These are phyloP conservation scores for Lactarius psammicola DNA, from an alignment of 768 basidiomycete species.

Conservation along the genomic window DNA sequence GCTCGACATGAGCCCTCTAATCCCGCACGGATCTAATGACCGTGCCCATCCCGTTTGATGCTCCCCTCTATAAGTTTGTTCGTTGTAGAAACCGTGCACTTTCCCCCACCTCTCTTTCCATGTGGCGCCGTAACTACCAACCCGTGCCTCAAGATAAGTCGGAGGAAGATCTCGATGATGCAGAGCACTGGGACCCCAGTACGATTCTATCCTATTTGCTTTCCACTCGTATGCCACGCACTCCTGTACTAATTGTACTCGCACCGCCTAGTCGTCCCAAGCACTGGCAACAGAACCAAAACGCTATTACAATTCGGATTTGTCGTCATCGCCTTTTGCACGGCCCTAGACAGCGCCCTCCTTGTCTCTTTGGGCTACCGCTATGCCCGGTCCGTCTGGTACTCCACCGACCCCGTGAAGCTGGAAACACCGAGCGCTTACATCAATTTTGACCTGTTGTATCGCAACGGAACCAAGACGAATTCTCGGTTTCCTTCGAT, in stretches of 20 bases:
- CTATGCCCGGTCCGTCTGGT: not conserved
- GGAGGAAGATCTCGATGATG: too few relatives aligned
- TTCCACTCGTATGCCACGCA: not conserved
- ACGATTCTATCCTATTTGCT: not conserved
- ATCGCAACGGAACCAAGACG: constrained; percentile 19
- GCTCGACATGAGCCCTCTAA: too few relatives aligned
- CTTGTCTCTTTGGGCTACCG: constrained; percentile 15
- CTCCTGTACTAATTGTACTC: not conserved
- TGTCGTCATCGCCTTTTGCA: constrained; percentile 6
- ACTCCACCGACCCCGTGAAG: not conserved
- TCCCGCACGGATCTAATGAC: too few relatives aligned
- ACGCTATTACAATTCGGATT: constrained; percentile 2
- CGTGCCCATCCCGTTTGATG: too few relatives aligned
- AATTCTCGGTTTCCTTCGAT: not conserved
- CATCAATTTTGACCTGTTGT: constrained; percentile 21
- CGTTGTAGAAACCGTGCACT: not conserved
- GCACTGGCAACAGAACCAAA: not conserved
- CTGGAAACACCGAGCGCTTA: constrained; percentile 10
- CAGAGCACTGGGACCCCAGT: constrained; percentile 9
- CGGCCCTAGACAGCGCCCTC: not conserved
- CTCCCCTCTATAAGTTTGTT: not conserved
- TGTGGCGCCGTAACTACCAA: constrained; percentile 10
- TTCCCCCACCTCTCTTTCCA: not conserved
- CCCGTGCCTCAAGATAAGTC: not conserved
- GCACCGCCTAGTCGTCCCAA: not conserved